phyloP scores from a whole-genome alignment of 2,329 filamentous ascomycete species.

The Fusarium euwallaceae region DNA sequence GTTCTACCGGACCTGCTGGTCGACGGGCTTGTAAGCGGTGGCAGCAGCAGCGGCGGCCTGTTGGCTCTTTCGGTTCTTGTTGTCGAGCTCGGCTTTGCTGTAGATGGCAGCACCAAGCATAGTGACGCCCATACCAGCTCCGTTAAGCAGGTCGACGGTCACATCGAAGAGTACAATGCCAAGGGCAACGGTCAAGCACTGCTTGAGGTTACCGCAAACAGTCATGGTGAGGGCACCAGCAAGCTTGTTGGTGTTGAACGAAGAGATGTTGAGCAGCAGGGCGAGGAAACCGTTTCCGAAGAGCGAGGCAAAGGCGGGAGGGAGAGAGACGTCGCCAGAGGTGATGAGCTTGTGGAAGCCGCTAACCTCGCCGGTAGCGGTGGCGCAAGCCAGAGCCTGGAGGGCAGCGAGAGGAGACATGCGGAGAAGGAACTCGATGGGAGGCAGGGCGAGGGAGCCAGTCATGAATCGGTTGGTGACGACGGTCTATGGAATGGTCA shows the following conservation, averaged over 20 bases:
- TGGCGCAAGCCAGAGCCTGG: slow-evolving; percentile 67
- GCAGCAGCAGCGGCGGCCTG: slow-evolving; percentile 48
- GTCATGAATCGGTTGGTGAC: slow-evolving; percentile 76
- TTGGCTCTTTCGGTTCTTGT: slow-evolving; percentile 53
- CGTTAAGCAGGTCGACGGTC: slow-evolving; percentile 64
- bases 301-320: slow-evolving; percentile 57
- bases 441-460: slow-evolving; percentile 67
- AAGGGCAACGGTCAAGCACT: slow-evolving; percentile 67
- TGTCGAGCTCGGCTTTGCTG: slow-evolving; percentile 68
- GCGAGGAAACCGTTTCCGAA: slow-evolving; percentile 67
- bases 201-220: slow-evolving; percentile 71
- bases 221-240: slow-evolving; percentile 71
- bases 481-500: slow-evolving; percentile 60
- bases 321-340: slow-evolving; percentile 52
- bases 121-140: slow-evolving; percentile 68
- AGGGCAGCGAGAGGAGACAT: slow-evolving; percentile 72
- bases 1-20: slow-evolving; percentile 48
- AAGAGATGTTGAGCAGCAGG: slow-evolving; percentile 68
- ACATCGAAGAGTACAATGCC: slow-evolving; percentile 67
- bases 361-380: slow-evolving; percentile 65
- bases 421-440: slow-evolving; percentile 71
- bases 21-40: slow-evolving; percentile 52
- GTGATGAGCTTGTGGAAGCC: slow-evolving; percentile 55
- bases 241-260: slow-evolving; percentile 70
- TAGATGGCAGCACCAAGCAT: slow-evolving; percentile 69